Conservation (phyloP, 805 yeast species). For the Wickerhamomyces hampshirensis region DNA sequence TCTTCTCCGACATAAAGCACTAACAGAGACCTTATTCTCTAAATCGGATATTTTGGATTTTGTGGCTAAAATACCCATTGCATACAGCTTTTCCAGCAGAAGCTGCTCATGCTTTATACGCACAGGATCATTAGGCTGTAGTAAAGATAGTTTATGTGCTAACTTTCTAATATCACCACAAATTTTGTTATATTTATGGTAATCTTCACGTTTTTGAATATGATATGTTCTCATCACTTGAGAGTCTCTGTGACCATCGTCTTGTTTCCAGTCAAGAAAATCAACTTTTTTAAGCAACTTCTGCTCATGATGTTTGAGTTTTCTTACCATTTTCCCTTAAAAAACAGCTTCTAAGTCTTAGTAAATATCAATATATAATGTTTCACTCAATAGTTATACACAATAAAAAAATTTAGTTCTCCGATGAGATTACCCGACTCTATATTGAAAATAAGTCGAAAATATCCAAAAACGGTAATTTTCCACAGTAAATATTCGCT, state of each 20-base stretch:
- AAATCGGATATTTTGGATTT: slow-evolving; percentile 86
- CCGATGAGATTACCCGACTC: too few relatives aligned
- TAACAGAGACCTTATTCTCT: slow-evolving; percentile 87
- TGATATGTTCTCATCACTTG: slow-evolving; percentile 94
- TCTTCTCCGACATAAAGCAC: slow-evolving; percentile 88
- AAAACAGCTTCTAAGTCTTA: not conserved
- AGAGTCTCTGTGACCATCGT: slow-evolving; percentile 91
- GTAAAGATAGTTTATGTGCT: slow-evolving; percentile 77
- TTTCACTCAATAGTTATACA: too few relatives aligned
- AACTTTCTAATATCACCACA: slow-evolving; percentile 89
- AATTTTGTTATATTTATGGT: slow-evolving; percentile 86
- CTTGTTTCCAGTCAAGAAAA: slow-evolving; percentile 96
- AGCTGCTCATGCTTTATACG: slow-evolving; percentile 86
- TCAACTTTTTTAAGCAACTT: slow-evolving; percentile 93
- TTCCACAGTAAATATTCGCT: too few relatives aligned
- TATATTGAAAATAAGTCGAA: too few relatives aligned
- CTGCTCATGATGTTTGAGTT: slow-evolving; percentile 92
- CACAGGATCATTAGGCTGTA: slow-evolving; percentile 84
- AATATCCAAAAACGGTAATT: too few relatives aligned
- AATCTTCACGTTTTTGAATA: slow-evolving; percentile 91
- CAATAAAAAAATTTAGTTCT: too few relatives aligned
- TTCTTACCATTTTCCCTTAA: slow-evolving; percentile 68
- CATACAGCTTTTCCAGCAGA: slow-evolving; percentile 78
- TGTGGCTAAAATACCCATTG: slow-evolving; percentile 86
- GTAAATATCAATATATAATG: too few relatives aligned